A percentile compares a stretch with the other conserved stretches of the same genome.
phyloP scores from a whole-genome alignment of 495 filamentous ascomycete species.

The Penicillium chermesinum region DNA sequence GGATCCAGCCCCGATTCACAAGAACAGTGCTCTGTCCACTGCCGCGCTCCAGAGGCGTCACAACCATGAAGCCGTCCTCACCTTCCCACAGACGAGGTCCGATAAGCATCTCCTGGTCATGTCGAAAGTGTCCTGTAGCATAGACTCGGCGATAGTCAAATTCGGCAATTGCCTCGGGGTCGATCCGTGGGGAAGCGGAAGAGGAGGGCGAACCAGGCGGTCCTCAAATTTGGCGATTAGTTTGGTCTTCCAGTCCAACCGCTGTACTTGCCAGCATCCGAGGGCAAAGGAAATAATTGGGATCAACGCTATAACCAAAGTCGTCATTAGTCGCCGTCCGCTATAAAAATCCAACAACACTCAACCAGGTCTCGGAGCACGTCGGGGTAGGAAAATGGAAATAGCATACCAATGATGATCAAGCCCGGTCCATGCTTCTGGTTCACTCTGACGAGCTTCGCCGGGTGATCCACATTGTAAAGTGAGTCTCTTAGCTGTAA shows the following conservation, averaged over 20 bases:
- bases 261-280: conserved; percentile 94
- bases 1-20: conserved; percentile 87
- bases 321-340: background rate
- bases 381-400: background rate
- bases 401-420: conserved; percentile 62
- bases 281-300: conserved; percentile 85
- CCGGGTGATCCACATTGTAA: conserved; percentile 81
- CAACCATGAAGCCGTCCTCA: conserved; percentile 80
- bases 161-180: conserved; percentile 70
- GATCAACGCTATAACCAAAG: conserved; percentile 63
- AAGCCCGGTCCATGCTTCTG: conserved; percentile 76
- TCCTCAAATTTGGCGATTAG: conserved; percentile 87
- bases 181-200: conserved; percentile 82
- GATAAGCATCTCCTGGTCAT: conserved; percentile 94
- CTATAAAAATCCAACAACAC: background rate
- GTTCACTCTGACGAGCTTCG: conserved; percentile 65
- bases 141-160: conserved; percentile 89
- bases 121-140: conserved; percentile 67
- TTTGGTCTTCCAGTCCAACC: conserved; percentile 87
- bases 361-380: no score
- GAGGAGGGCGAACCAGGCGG: conserved; percentile 75
- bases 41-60: conserved; percentile 80
- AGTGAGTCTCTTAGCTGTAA: conserved; percentile 23
- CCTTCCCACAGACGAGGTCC: conserved; percentile 87
- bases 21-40: conserved; percentile 63